Evolutionary conservation across 2,329 filamentous ascomycete genomes (phyloP), one percentile per base, ranked within the genome.

Genomic region (Fusarium drepaniforme): DNA sequence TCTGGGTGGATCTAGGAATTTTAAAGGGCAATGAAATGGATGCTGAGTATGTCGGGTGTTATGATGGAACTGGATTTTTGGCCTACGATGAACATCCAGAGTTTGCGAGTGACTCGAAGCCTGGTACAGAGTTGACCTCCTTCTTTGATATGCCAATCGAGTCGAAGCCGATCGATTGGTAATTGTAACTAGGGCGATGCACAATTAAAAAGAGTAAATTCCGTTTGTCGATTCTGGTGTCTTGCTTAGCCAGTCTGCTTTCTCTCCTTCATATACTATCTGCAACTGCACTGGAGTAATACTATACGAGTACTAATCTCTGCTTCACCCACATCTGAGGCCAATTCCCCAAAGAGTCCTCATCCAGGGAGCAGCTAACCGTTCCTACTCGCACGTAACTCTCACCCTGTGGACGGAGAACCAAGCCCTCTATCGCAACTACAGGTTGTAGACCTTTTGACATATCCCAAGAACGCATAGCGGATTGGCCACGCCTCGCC

Each of bases 1-100:
- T 75, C 18, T 75, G 73, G 73, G 73, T 75, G n/a, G 73, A 75
- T 30, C 33, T 73, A 9, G 69, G 72, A 1, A 67, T 75, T 1
- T 25, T 75, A 12, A 75, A 75, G 33, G 56, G 70, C 1, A 18
- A 70, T 5, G 73, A 75, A 28, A 62, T 75, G 16, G 70, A 71
- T 15, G 73, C 73, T 1, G 73, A 75, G 46, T 75, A 75, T 21
- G 33, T 75, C 49, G 73, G 73, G 2, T 75, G 73, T 25, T 73
- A 68, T 25, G 70, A 75, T 0, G 58, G 40, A 1, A 75, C 73
- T 2, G 72, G 73, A 4, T 75, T 74, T 40, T 16, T 71, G 35
- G 71, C 61, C 16, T 71, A 71, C 42, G 71, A 68, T 84, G n/a
- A 68, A 21, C 42, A 56, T 25, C 37, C 37, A 68, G 49, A 53